Base-by-base conservation (phyloP, 306 rosid species). In the Cicer bijugum region DNA sequence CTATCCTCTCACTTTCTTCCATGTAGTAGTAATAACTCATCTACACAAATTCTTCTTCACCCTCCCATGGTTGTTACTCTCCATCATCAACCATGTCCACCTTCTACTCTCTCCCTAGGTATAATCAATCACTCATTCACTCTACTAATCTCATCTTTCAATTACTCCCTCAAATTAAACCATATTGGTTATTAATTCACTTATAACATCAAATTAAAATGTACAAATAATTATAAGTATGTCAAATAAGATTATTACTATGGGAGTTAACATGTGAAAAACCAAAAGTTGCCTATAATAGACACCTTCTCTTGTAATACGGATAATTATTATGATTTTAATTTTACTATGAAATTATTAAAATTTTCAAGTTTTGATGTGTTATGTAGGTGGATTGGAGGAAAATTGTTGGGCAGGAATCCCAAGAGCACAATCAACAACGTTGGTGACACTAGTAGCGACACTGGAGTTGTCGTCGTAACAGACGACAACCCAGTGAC, bases 101-200 rank as follows among this genome's bases (percentile, higher is more conserved):
- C 82, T 71, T 86, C 85, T 86, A 81, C 87, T 89, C 85, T 85
- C 82, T 86, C 75, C 69, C 84, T 72, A 69, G 96, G 94, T 92
- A 59, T 53, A 61, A 12, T 64, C 64, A 46, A 28, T 23, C 57
- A 2, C 42, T 8, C 58, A 39, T 0, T 12, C 20, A 17, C 19
- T 17, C 19, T 17, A 17, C 19, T 17, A 17, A 17, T 17, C 19
- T 68, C 73, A 48, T 14, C n/a, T 4, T 43, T 20, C 12, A 20
- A 20, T 20, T 20, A 20, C 28, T 20, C 28, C 28, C 28, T 20
- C 28, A 17, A 17, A 17, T 17, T 0, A 17, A 28, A 28, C 33
- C 33, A 28, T 28, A 28, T 28, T 28, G 35, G 35, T 28, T 28
- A 28, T 28, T 28, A 28, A 28, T 28, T 28, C 0, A 28, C 5